phyloP scores from a whole-genome alignment of 805 yeast species.

The Torulaspora gathmanii region DNA sequence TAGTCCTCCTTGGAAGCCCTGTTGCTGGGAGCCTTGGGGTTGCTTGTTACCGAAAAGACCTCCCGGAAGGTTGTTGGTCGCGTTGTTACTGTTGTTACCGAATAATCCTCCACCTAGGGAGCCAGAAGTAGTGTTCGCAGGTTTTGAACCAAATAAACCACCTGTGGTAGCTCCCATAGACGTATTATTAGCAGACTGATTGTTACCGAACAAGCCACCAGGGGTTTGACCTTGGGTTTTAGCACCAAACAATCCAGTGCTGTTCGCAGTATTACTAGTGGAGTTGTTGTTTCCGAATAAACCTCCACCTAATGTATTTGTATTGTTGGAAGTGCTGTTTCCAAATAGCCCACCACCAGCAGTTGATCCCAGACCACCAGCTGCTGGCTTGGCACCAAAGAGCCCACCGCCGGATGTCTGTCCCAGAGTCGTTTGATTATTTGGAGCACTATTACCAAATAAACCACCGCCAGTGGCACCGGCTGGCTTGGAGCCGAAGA shows the following conservation, averaged over 20 bases:
- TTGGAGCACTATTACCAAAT: slow-evolving; percentile 22
- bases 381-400: slow-evolving; percentile 41
- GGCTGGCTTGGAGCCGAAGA: slow-evolving; percentile 42
- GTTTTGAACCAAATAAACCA: slow-evolving; percentile 30
- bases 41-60: slow-evolving; percentile 42
- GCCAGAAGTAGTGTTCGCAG: slow-evolving; percentile 35
- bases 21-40: slow-evolving; percentile 18
- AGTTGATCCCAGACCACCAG: slow-evolving; percentile 23
- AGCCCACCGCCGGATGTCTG: slow-evolving; percentile 29
- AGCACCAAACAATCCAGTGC: slow-evolving; percentile 40
- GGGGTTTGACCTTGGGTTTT: slow-evolving; percentile 29
- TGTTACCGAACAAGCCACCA: slow-evolving; percentile 36
- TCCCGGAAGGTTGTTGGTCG: slow-evolving; percentile 27
- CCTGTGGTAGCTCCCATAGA: slow-evolving; percentile 40
- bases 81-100: slow-evolving; percentile 28
- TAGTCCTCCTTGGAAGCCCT: slow-evolving; percentile 6
- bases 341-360: slow-evolving; percentile 42
- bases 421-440: slow-evolving; percentile 22
- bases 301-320: slow-evolving; percentile 26
- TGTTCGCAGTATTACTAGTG: slow-evolving; percentile 13
- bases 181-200: slow-evolving; percentile 8
- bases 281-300: slow-evolving; percentile 35
- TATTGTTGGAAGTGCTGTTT: slow-evolving; percentile 18
- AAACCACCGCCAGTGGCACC: slow-evolving; percentile 28
- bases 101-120: slow-evolving; percentile 33